Conservation (phyloP, 768 basidiomycete species). For the Pleurotus sapidus region DNA sequence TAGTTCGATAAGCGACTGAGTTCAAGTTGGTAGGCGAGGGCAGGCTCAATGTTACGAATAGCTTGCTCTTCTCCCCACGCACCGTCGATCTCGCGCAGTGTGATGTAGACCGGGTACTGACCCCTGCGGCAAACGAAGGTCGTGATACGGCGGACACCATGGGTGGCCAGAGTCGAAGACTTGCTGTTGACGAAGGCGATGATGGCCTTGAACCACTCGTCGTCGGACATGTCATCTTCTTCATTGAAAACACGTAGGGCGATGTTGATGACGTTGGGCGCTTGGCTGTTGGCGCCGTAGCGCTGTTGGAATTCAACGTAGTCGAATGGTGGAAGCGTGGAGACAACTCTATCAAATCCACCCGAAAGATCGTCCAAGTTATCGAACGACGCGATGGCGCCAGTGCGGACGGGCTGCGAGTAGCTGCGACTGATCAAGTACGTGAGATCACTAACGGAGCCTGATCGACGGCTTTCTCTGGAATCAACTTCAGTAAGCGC, state of each 20-base stretch:
- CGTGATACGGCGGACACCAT: slow-evolving; percentile 90
- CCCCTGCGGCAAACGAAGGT: slow-evolving; percentile 89
- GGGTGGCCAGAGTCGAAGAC: slow-evolving; percentile 55
- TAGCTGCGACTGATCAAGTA: slow-evolving; percentile 88
- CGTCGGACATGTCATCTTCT: slow-evolving; percentile 75
- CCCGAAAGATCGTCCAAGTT: slow-evolving; percentile 62
- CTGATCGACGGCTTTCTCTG: slow-evolving; percentile 73
- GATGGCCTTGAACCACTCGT: slow-evolving; percentile 73
- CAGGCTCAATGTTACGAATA: slow-evolving; percentile 98
- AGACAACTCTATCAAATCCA: slow-evolving; percentile 75
- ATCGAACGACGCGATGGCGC: slow-evolving; percentile 90
- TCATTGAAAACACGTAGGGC: slow-evolving; percentile 86
- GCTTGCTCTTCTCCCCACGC: slow-evolving; percentile 92
- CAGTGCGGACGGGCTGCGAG: slow-evolving; percentile 85
- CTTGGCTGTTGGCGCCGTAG: slow-evolving; percentile 67
- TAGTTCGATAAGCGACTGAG: slow-evolving; percentile 96
- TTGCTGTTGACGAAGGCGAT: slow-evolving; percentile 69
- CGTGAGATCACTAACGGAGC: slow-evolving; percentile 93
- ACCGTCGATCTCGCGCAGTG: slow-evolving; percentile 71
- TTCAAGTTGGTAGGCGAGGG: slow-evolving; percentile 96
- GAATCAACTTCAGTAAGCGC: slow-evolving; percentile 9
- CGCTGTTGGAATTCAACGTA: slow-evolving; percentile 68
- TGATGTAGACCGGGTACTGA: slow-evolving; percentile 94
- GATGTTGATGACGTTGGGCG: slow-evolving; percentile 92
- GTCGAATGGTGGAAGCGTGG: slow-evolving; percentile 74